These are phyloP conservation scores for Angomonas deanei DNA, from an alignment of 208 protist genomes.

Conservation along the genomic window DNA sequence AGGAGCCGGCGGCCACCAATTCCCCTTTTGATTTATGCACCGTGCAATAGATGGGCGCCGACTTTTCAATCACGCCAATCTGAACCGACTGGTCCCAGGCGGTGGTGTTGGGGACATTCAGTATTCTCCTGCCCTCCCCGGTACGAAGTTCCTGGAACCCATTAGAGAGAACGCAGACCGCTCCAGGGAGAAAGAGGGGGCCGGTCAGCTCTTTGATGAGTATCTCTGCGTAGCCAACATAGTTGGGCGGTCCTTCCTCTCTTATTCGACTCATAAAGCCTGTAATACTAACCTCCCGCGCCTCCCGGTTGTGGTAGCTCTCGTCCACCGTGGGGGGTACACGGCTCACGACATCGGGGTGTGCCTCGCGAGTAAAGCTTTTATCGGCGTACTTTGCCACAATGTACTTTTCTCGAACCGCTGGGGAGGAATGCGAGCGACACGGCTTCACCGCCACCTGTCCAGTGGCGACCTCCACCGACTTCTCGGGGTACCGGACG, in stretches of 20 bases:
- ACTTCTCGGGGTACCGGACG: conserved; percentile 23
- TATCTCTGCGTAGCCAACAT: conserved; percentile 42
- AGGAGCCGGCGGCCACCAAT: conserved; percentile 36
- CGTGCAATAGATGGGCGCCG: conserved; percentile 42
- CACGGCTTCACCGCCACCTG: conserved; percentile 31
- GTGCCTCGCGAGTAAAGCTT: conserved; percentile 32
- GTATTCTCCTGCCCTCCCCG: conserved; percentile 20
- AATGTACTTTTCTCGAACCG: conserved; percentile 53
- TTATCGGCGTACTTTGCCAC: conserved; percentile 50
- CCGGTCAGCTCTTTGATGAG: conserved; percentile 51
- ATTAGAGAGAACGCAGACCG: conserved; percentile 58
- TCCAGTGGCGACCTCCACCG: conserved; percentile 18
- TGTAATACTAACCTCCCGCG: too few species aligned
- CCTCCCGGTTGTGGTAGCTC: too few species aligned
- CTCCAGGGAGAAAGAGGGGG: conserved; percentile 19
- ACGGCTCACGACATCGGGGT: conserved; percentile 12
- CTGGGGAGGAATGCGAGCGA: conserved; percentile 16
- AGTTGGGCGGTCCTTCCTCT: conserved; percentile 35
- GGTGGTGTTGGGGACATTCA: conserved; percentile 26
- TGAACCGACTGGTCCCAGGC: conserved; percentile 67
- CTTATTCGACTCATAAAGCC: neutral
- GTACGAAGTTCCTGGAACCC: conserved; percentile 70
- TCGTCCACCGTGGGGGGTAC: conserved; percentile 14
- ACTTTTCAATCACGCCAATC: conserved; percentile 33
- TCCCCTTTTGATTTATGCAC: conserved; percentile 35